Percentiles rank a stretch among this genome's conserved stretches.
phyloP scores from a whole-genome alignment of 345 rosid genomes.

The Gossypium bickii region DNA sequence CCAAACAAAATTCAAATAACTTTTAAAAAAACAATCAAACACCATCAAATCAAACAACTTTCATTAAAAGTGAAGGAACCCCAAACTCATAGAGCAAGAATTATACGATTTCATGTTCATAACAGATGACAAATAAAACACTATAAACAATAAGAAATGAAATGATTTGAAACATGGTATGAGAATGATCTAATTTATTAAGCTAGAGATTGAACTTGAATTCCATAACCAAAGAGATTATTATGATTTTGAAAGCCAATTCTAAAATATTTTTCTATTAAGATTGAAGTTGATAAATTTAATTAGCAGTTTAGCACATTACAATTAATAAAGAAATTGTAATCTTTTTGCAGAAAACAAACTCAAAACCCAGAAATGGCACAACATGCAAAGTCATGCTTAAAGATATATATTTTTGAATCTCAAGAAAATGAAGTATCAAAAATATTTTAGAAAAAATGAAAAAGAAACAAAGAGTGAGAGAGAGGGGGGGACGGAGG shows the following conservation, averaged over 20 bases:
- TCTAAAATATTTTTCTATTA: not conserved
- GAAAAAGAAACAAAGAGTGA: not conserved
- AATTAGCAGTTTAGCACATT: not conserved
- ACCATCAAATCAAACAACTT: not conserved
- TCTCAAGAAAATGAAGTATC: constrained; percentile 10
- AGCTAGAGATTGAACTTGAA: not conserved
- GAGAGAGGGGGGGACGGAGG: too few relatives aligned
- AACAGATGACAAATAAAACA: too few relatives aligned
- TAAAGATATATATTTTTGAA: constrained; percentile 12
- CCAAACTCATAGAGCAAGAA: not conserved
- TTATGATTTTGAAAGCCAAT: too few relatives aligned
- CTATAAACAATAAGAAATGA: too few relatives aligned
- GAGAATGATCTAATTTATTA: not conserved
- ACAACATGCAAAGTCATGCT: not conserved
- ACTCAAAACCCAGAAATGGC: constrained; percentile 18
- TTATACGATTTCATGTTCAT: not conserved
- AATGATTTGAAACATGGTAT: not conserved
- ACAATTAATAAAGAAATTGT: not conserved
- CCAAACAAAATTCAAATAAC: not conserved
- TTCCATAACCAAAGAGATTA: not conserved
- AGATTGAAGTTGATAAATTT: not conserved
- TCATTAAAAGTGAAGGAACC: not conserved
- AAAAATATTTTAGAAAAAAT: not conserved
- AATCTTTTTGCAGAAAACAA: constrained; percentile 10
- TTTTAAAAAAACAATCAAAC: not conserved